Evolutionary conservation across 495 filamentous ascomycete species (phyloP).

Genomic region (Parachaetomium inaequale): DNA sequence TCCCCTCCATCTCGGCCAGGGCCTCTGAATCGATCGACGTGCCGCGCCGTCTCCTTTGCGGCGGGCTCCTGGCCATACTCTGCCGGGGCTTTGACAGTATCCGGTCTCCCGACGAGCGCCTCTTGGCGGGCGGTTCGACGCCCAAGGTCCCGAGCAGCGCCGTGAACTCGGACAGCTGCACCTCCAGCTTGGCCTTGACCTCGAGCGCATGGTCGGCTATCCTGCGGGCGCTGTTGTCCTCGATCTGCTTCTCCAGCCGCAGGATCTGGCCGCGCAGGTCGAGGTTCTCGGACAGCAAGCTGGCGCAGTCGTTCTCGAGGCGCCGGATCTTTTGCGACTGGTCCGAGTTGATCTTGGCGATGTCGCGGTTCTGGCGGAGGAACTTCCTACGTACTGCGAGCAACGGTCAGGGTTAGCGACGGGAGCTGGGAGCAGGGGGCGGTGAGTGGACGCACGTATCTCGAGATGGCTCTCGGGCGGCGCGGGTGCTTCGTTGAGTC

Average conservation of each 20-base stretch:
- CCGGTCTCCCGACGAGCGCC: conserved; percentile 34
- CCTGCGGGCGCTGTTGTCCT: conserved; percentile 45
- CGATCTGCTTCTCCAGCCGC: conserved; percentile 63
- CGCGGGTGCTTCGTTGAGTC: conserved; percentile 78
- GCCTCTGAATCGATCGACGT: conserved; percentile 51
- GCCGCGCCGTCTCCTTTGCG: conserved; percentile 45
- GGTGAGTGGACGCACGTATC: conserved; percentile 57
- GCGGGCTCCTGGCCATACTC: conserved; percentile 35
- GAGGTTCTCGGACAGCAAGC: conserved; percentile 83
- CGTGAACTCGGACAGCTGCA: conserved; percentile 63
- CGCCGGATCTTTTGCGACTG: conserved; percentile 86
- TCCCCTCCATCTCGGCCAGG: conserved; percentile 56
- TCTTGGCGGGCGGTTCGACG: conserved; percentile 42
- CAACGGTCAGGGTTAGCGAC: conserved; percentile 13
- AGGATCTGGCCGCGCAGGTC: conserved; percentile 74
- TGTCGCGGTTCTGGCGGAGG: conserved; percentile 89
- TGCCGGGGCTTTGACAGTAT: conserved; percentile 32
- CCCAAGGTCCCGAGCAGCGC: conserved; percentile 62
- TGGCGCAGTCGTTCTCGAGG: conserved; percentile 79
- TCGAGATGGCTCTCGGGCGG: conserved; percentile 68
- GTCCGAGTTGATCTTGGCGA: conserved; percentile 83
- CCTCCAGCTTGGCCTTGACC: conserved; percentile 66
- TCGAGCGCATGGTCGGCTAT: conserved; percentile 61
- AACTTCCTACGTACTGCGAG: conserved; percentile 75
- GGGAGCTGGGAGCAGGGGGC: neutral